Base-by-base conservation (phyloP, 495 filamentous ascomycete species). In the Neurospora sp. region DNA sequence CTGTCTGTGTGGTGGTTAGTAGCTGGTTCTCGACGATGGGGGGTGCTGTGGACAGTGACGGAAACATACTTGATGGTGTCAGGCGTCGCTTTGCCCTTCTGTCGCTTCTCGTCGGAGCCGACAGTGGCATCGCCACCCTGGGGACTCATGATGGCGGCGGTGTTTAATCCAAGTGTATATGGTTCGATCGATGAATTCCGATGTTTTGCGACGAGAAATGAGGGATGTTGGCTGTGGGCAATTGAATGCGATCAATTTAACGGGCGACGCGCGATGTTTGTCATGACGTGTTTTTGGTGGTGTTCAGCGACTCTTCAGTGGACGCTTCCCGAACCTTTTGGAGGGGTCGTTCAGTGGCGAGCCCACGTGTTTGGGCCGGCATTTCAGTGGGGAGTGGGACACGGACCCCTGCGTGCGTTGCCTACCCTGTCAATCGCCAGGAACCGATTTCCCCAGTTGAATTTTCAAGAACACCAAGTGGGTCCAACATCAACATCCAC, bases 41-140 rank as follows among this genome's bases (percentile, higher is more conserved):
- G 35, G 70, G 79, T 69, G n/a, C 42, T 27, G 70, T 35, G 39
- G 39, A 72, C 46, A 27, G 39, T 42, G 44, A 70, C 27, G 66
- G 69, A 35, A 73, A 82, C 86, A 71, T 86, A 93, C 92, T 88
- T 87, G 79, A 96, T 85, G 39, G 92, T 93, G 72, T 90, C 90
- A 72, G 92, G 84, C 46, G 92, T 96, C 74, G 93, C 93, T 76
- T 91, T 89, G 71, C 93, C 91, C 78, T 89, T 94, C 81, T 93
- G 81, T 44, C 81, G 88, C 6, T 92, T 88, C 71, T 78, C 83
- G 54, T 84, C 82, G 5, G 81, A 81, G 42, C 85, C 85, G 6
- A 85, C 84, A 23, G 84, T 70, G 23, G 84, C 78, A 62, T 86
- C 84, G n/a, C 82, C 81, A 73, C 80, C 82, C 4, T 75, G 71